These are phyloP conservation scores for Sclerotinia spermophila DNA, from an alignment of 2,329 filamentous ascomycete genomes.

Conservation along the genomic window DNA sequence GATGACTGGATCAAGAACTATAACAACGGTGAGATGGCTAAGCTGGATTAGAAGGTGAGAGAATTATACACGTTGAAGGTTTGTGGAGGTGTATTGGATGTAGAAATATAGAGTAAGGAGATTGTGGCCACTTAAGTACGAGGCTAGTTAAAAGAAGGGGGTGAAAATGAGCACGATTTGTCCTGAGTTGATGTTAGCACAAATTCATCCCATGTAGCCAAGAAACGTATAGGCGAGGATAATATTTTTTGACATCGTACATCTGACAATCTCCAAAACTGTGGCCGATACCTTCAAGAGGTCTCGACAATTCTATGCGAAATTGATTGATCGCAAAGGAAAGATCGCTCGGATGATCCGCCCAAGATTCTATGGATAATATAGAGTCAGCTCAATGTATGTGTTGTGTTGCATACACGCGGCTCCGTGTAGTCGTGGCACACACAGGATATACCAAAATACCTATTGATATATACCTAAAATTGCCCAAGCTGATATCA, in stretches of 20 bases:
- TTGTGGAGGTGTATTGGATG: not conserved
- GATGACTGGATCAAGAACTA: too few relatives aligned
- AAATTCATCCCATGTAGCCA: not conserved
- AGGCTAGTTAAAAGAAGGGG: not conserved
- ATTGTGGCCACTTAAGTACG: not conserved
- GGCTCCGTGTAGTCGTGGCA: too few relatives aligned
- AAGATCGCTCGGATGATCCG: slow-evolving; percentile 67
- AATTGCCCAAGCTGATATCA: too few relatives aligned
- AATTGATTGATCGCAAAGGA: slow-evolving; percentile 80
- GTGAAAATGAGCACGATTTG: not conserved
- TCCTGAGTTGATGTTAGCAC: not conserved
- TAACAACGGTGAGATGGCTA: not conserved
- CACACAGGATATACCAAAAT: too few relatives aligned
- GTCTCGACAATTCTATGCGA: slow-evolving; percentile 63
- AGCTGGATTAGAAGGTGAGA: not conserved
- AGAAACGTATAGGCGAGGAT: too few relatives aligned
- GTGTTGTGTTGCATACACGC: not conserved
- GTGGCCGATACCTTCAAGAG: slow-evolving; percentile 79
- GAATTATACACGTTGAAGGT: not conserved
- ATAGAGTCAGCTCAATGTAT: not conserved
- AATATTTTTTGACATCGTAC: too few relatives aligned
- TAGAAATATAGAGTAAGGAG: not conserved
- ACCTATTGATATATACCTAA: too few relatives aligned
- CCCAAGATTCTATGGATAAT: slow-evolving; percentile 42
- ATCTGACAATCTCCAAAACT: slow-evolving; percentile 79